A percentile compares a stretch with the other conserved stretches of the same genome.
Conservation (phyloP, 2,329 filamentous ascomycete genomes). For the Penicillium hesseltinei region DNA sequence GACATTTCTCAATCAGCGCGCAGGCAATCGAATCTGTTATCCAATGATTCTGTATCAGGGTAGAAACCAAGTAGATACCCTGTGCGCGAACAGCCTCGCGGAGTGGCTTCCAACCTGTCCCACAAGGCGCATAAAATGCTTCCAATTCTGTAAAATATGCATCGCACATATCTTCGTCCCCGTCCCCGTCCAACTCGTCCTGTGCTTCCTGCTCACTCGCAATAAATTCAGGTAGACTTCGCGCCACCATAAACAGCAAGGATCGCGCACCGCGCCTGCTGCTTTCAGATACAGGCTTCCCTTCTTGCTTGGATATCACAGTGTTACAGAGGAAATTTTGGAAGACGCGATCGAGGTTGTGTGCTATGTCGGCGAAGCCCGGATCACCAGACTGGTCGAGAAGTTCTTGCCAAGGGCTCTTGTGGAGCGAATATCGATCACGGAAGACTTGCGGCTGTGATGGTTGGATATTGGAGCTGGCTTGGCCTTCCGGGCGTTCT, state of each 20-base stretch:
- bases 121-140: slow-evolving; percentile 35
- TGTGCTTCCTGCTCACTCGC: slow-evolving; percentile 37
- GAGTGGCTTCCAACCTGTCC: slow-evolving; percentile 41
- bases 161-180: slow-evolving; percentile 41
- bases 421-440: slow-evolving; percentile 28
- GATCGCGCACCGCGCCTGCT: slow-evolving; percentile 32
- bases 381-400: slow-evolving; percentile 33
- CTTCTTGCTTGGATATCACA: slow-evolving; percentile 11
- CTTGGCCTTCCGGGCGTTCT: slow-evolving; percentile 15
- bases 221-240: slow-evolving; percentile 41
- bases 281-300: background rate
- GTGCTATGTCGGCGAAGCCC: slow-evolving; percentile 36
- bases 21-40: slow-evolving; percentile 33
- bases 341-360: slow-evolving; percentile 36
- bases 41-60: slow-evolving; percentile 38
- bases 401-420: slow-evolving; percentile 36
- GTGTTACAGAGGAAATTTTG: slow-evolving; percentile 40
- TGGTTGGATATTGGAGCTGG: slow-evolving; percentile 3
- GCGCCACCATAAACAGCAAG: slow-evolving; percentile 37
- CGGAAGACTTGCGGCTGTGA: slow-evolving; percentile 27
- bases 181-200: slow-evolving; percentile 33
- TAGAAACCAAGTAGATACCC: slow-evolving; percentile 39
- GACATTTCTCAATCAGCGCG: slow-evolving; percentile 35
- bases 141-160: slow-evolving; percentile 45
- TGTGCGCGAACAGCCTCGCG: slow-evolving; percentile 43